Evolutionary conservation across 75 land plant genomes (phyloP).

Genomic region (Selaginella tamariscina): DNA sequence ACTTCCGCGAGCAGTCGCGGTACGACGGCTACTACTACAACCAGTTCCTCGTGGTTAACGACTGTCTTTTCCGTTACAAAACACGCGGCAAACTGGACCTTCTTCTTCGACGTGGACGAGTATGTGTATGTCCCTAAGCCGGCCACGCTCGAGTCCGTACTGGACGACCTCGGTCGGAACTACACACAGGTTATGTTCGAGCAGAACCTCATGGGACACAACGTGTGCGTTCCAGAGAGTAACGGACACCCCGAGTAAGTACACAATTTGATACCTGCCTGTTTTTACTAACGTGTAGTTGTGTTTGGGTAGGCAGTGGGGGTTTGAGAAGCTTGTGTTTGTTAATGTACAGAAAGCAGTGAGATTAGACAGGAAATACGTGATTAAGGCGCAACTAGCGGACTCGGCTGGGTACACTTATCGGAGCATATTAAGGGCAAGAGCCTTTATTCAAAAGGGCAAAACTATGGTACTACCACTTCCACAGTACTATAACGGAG

Average conservation of each 20-base stretch:
- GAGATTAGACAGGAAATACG: constrained; percentile 75
- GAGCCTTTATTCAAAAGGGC: constrained; percentile 33
- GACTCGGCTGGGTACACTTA: constrained; percentile 79
- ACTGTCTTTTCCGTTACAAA: constrained; percentile 69
- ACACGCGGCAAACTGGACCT: constrained; percentile 65
- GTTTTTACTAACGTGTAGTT: neutral
- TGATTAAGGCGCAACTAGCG: constrained; percentile 55
- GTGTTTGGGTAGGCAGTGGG: constrained; percentile 55
- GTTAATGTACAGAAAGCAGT: constrained; percentile 45
- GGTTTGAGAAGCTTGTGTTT: constrained; percentile 79
- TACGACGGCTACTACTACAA: constrained; percentile 82
- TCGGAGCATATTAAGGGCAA: constrained; percentile 49
- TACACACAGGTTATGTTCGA: constrained; percentile 63
- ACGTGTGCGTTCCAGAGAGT: constrained; percentile 51
- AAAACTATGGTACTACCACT: constrained; percentile 61
- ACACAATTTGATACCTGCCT: no score
- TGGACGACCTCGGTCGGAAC: constrained; percentile 21
- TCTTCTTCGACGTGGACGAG: constrained; percentile 88
- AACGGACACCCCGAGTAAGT: no score
- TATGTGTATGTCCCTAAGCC: constrained; percentile 42
- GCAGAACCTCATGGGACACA: constrained; percentile 62
- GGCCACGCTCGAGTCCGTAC: constrained; percentile 30
- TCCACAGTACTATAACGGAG: constrained; percentile 48
- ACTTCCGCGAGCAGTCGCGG: constrained; percentile 51
- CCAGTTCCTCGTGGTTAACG: constrained; percentile 83